Conservation (phyloP, 2,329 filamentous ascomycete species). For the Aspergillus unguis region DNA sequence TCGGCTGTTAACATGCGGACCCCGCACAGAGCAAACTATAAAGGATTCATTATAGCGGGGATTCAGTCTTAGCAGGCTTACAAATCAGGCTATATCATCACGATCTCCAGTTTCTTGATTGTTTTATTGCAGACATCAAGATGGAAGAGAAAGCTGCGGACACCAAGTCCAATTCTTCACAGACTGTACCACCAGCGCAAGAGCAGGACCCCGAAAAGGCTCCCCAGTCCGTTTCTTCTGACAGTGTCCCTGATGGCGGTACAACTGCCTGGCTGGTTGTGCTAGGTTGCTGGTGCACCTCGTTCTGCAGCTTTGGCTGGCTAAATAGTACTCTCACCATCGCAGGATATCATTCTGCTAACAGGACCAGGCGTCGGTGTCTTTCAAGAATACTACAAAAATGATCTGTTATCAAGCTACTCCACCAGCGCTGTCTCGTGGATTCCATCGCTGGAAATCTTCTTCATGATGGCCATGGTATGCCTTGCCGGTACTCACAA, state of each 20-base stretch:
- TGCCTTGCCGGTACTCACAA: no score
- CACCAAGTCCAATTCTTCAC: no score
- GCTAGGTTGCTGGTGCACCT: background rate
- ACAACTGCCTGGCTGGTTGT: background rate
- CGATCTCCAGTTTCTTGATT: no score
- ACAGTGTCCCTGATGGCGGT: background rate
- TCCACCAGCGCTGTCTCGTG: constrained; percentile 13
- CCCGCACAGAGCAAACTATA: no score
- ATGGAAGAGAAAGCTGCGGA: no score
- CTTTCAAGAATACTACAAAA: constrained; percentile 15
- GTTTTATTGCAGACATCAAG: no score
- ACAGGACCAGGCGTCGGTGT: constrained; percentile 9
- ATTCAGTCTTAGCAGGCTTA: no score
- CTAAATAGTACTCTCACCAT: background rate
- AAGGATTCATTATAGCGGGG: no score
- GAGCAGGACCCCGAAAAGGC: background rate
- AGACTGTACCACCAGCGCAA: no score
- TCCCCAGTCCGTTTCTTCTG: no score
- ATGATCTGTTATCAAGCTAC: background rate
- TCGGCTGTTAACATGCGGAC: no score
- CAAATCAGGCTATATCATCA: no score
- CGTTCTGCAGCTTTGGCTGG: constrained; percentile 2
- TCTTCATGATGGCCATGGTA: constrained; percentile 15
- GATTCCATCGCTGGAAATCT: constrained; percentile 14
- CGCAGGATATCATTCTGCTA: background rate